These are phyloP conservation scores for Neltuma alba DNA, from an alignment of 306 rosid genomes.

Conservation along the genomic window DNA sequence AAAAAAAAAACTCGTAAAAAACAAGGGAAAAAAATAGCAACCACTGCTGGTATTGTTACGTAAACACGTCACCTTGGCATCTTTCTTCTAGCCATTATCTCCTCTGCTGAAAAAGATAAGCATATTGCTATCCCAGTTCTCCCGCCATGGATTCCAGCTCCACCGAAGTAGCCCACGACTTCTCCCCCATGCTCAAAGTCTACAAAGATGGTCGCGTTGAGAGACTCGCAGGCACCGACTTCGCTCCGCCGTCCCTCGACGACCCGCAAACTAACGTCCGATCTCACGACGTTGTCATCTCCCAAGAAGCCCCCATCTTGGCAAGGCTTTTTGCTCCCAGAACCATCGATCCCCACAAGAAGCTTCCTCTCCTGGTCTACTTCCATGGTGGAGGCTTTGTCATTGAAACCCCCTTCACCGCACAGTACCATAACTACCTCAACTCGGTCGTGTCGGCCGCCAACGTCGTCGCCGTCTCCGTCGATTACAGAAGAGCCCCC, in stretches of 20 bases:
- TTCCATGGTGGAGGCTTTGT: constrained; percentile 26
- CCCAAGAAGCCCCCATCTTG: constrained; percentile 24
- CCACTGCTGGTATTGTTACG: too few relatives aligned
- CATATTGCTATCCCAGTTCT: too few relatives aligned
- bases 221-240: neutral
- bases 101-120: too few relatives aligned
- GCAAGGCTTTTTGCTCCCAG: constrained; percentile 42
- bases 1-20: too few relatives aligned
- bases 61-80: too few relatives aligned
- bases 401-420: neutral
- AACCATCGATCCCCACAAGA: neutral
- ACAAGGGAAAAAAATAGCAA: too few relatives aligned
- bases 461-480: constrained; percentile 5
- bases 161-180: constrained; percentile 28
- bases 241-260: constrained; percentile 29
- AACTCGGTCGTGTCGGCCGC: neutral
- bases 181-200: constrained; percentile 26
- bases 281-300: constrained; percentile 42
- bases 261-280: constrained; percentile 36
- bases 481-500: constrained; percentile 25
- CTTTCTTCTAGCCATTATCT: too few relatives aligned
- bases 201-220: constrained; percentile 46
- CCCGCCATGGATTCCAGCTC: neutral
- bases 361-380: constrained; percentile 9
- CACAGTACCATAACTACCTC: neutral